Conservation (phyloP, 169 alveolate genomes). For the Miamiensis avidus region DNA sequence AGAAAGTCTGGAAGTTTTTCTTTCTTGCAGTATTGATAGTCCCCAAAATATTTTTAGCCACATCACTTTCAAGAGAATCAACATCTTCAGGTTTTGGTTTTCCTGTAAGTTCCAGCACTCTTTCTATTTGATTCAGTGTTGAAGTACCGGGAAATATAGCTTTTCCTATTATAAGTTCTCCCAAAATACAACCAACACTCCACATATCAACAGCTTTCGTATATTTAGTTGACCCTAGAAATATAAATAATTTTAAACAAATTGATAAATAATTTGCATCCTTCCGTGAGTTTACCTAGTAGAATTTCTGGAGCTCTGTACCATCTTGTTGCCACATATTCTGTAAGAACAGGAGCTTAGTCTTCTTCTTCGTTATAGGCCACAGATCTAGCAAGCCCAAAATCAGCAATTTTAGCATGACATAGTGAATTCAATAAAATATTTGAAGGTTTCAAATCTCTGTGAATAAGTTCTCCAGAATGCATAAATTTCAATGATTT, state of each 20-base stretch:
- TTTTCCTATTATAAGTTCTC: constrained; percentile 59
- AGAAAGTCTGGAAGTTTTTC: constrained; percentile 43
- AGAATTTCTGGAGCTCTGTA: constrained; percentile 99
- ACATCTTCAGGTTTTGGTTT: constrained; percentile 70
- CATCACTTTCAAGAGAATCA: constrained; percentile 57
- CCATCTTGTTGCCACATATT: constrained; percentile 99
- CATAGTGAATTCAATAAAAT: constrained; percentile 97
- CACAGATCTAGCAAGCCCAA: constrained; percentile 96
- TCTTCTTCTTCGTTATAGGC: constrained; percentile 61
- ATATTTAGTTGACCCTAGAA: constrained; percentile 53
- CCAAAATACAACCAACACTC: constrained; percentile 75
- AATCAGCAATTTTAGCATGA: constrained; percentile 97
- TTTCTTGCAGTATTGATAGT: constrained; percentile 46
- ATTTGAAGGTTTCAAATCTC: constrained; percentile 99
- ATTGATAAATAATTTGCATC: too few species aligned
- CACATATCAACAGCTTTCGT: constrained; percentile 83
- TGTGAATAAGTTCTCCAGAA: constrained; percentile 96
- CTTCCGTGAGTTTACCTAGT: constrained; percentile 79
- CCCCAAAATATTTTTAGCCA: constrained; percentile 53
- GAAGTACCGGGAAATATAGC: constrained; percentile 73
- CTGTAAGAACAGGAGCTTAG: constrained; percentile 88
- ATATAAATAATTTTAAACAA: too few species aligned
- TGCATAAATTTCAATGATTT: constrained; percentile 94
- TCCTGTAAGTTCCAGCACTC: constrained; percentile 68
- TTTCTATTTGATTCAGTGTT: constrained; percentile 69